Evolutionary conservation across 2,329 filamentous ascomycete genomes (phyloP), one percentile per base, ranked within the genome.

Genomic region (Pseudogymnoascus sp.): DNA sequence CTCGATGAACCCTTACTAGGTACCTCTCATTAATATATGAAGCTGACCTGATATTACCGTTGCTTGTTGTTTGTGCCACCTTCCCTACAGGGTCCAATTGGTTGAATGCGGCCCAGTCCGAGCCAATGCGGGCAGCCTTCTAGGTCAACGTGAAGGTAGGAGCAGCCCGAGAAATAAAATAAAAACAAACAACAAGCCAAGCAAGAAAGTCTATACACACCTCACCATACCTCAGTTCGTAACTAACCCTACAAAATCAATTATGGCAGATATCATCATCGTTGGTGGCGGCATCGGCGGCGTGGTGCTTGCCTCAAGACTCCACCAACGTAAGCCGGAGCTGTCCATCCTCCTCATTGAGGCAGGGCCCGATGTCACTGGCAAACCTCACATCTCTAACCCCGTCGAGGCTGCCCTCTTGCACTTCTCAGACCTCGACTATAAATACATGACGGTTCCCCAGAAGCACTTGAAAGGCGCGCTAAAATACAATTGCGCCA

Each of bases 301-400:
- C 16, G 72, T 72, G 7, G 74, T 76, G 21, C 62, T 76, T 5
- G 73, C 75, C 0, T 74, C 71, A 55, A 68, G 75, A 5, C 69
- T 78, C 1, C 63, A 68, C 5, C 60, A 67, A 11, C 52, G 62
- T 0, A 64, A 73, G n/a, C 69, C 72, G 18, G 66, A 65, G n/a
- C 68, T 66, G 12, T 74, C 70, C 1, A 74, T 78, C 4, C 64
- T 77, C 40, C 67, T 79, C 9, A 67, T 78, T 18, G 76, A 79
- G 67, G 76, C 74, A 12, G 77, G 76, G 1, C 65, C 67, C 12
- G 71, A 75, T 31, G 68, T 70, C 7, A 58, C 62, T 8, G 33
- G 63, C 1, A 65, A 69, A 37, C 63, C 62, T 2, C 33, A 45
- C n/a, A 59, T 62, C 8, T 14, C 55, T 5, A 21, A 41, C 11